Conservation (phyloP, 352 stramenopile genomes). For the Phytophthora pinifolia region DNA sequence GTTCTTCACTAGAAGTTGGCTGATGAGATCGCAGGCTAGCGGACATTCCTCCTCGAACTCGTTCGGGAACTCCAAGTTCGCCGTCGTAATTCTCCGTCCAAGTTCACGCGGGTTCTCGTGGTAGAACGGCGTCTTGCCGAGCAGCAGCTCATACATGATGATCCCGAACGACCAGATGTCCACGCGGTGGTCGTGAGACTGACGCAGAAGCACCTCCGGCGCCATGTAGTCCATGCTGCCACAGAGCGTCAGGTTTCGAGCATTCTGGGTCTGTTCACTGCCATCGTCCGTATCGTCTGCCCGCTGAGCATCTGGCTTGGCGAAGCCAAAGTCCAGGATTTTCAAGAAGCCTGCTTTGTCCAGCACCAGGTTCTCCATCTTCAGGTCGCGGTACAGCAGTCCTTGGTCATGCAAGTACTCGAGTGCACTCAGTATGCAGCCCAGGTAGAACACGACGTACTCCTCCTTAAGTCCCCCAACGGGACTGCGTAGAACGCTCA, state of each 20-base stretch:
- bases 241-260: conserved; percentile 73
- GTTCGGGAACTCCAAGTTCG: conserved; percentile 65
- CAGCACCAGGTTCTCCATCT: conserved; percentile 89
- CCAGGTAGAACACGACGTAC: conserved; percentile 88
- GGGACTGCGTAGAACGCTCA: conserved; percentile 35
- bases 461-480: conserved; percentile 56
- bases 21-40: conserved; percentile 53
- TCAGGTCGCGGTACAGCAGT: conserved; percentile 89
- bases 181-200: conserved; percentile 65
- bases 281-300: conserved; percentile 12
- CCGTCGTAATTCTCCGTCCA: conserved; percentile 70
- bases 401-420: conserved; percentile 72
- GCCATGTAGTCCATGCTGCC: conserved; percentile 86
- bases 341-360: conserved; percentile 89
- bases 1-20: conserved; percentile 57
- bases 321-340: conserved; percentile 79
- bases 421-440: conserved; percentile 82
- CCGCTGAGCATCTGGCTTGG: conserved; percentile 52
- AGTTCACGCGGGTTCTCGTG: conserved; percentile 78
- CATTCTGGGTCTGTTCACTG: conserved; percentile 29
- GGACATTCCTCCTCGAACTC: conserved; percentile 62
- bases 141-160: conserved; percentile 87
- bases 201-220: conserved; percentile 65
- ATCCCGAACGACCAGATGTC: conserved; percentile 86
- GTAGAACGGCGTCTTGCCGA: conserved; percentile 88